These are phyloP conservation scores for Dactylorhiza incarnata DNA, from an alignment of 106 monocot genomes.

Conservation along the genomic window DNA sequence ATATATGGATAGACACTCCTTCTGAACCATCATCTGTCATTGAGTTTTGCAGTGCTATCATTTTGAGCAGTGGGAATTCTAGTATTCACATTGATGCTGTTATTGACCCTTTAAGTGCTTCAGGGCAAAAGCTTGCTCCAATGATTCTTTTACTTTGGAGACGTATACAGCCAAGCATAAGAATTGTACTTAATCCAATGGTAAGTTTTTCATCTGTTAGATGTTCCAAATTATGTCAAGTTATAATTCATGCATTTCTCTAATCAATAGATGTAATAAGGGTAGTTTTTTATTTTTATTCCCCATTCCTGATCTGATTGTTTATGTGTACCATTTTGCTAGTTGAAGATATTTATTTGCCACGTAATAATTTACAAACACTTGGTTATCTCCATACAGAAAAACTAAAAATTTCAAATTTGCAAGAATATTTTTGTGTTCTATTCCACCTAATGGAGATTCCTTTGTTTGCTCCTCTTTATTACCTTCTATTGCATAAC, in stretches of 20 bases:
- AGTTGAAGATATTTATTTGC: not conserved
- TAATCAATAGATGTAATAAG: not conserved
- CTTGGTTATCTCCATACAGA: not conserved
- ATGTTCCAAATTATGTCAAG: conserved; percentile 1
- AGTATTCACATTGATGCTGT: conserved; percentile 93
- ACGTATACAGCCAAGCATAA: conserved; percentile 83
- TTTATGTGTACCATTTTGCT: not conserved
- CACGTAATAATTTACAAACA: not conserved
- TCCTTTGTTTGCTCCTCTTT: not conserved
- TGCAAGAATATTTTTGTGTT: not conserved
- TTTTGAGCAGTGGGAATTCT: conserved; percentile 62
- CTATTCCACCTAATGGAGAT: not conserved
- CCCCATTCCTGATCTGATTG: not conserved
- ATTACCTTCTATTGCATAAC: not conserved
- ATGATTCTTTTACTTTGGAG: conserved; percentile 74
- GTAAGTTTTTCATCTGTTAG: conserved; percentile 33
- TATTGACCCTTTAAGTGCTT: conserved; percentile 91
- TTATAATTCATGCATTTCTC: not conserved
- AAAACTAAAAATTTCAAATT: not conserved
- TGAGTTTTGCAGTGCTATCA: conserved; percentile 59
- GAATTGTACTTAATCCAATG: conserved; percentile 89
- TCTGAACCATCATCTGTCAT: conserved; percentile 4
- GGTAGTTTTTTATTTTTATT: not conserved
- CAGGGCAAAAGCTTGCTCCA: conserved; percentile 87
- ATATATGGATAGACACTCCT: not conserved